Base-by-base conservation (phyloP, 169 alveolate genomes). In the Theileria luwenshuni region DNA sequence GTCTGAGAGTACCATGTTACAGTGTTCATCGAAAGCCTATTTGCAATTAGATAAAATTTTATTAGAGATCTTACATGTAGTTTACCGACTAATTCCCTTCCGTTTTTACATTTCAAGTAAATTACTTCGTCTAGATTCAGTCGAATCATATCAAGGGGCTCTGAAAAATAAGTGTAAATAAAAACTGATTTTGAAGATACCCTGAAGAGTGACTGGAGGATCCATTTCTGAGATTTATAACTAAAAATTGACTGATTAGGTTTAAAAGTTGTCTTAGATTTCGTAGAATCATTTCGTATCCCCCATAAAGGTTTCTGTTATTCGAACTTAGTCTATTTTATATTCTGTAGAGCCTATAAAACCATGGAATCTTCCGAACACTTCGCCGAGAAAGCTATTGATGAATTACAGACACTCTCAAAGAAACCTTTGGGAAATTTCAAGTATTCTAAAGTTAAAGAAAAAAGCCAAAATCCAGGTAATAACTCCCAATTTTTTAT, bases 1-100 rank as follows among this genome's bases (percentile, higher is more conserved):
- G 38, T 94, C 94, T 6, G 95, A 93, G 41, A 95, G 91, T 42
- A 95, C 92, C 95, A 95, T 90, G 70, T 95, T 95, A 43, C 95
- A 76, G 85, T 95, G 98, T 33, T 90, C 93, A 75, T 95, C 98
- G 52, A 84, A 94, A 13, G 97, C 98, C 96, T 93, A 74, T 15
- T 70, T 28, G 47, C 8, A 8, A 19, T 10, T 38, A 1, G 1
- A 42, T 61, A 61, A 10, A 33, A 0, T 1, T 62, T 23, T 21
- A 17, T 43, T 27, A 23, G 30, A 45, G 2, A 51, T 17, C 58
- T 48, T 71, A 92, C 95, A 77, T 94, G 95, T 27, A 95, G 90
- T 25, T 76, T 93, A 25, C 98, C 98, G 32, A 77, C 83, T n/a
- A 95, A 74, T 51, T 94, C 96, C 28, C 98, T 77, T 35, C 93